Conservation (phyloP, 2,329 filamentous ascomycete genomes). For the Achaetomium macrosporum region DNA sequence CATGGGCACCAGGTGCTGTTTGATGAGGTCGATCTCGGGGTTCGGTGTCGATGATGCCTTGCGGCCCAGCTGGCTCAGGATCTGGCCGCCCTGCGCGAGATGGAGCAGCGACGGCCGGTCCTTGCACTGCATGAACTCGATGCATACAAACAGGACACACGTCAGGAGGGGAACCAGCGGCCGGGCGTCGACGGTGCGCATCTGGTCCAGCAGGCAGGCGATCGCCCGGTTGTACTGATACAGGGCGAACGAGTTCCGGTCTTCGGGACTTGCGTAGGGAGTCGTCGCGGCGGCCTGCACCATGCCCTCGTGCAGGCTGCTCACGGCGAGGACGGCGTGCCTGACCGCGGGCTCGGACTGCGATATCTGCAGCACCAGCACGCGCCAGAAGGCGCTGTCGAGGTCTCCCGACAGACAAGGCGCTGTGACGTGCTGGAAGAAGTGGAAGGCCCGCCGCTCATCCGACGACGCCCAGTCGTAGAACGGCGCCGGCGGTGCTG, state of each 20-base stretch:
- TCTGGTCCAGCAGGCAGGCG: slow-evolving; percentile 32
- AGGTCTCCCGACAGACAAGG: slow-evolving; percentile 39
- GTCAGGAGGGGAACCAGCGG: slow-evolving; percentile 36
- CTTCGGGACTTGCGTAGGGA: slow-evolving; percentile 21
- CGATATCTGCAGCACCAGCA: slow-evolving; percentile 41
- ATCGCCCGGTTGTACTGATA: slow-evolving; percentile 47
- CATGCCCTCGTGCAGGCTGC: slow-evolving; percentile 39
- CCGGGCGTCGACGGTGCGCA: slow-evolving; percentile 30
- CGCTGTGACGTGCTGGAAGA: slow-evolving; percentile 36
- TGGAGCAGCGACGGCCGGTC: slow-evolving; percentile 41
- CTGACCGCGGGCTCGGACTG: slow-evolving; percentile 41
- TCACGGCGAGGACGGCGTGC: slow-evolving; percentile 46
- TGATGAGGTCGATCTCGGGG: slow-evolving; percentile 34
- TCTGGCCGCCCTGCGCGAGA: slow-evolving; percentile 39
- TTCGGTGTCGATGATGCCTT: slow-evolving; percentile 22
- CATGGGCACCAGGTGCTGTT: slow-evolving; percentile 38
- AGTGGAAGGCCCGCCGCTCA: slow-evolving; percentile 34
- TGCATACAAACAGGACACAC: slow-evolving; percentile 45
- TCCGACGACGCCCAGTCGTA: slow-evolving; percentile 28
- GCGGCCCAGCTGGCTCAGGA: slow-evolving; percentile 32
- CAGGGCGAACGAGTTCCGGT: slow-evolving; percentile 32
- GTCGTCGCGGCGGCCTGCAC: slow-evolving; percentile 20
- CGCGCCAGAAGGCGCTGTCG: slow-evolving; percentile 39
- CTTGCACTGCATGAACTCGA: slow-evolving; percentile 49
- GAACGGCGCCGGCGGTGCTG: slow-evolving; percentile 22